These are phyloP conservation scores for Penicillium freii DNA, from an alignment of 2,329 filamentous ascomycete species.

Conservation along the genomic window DNA sequence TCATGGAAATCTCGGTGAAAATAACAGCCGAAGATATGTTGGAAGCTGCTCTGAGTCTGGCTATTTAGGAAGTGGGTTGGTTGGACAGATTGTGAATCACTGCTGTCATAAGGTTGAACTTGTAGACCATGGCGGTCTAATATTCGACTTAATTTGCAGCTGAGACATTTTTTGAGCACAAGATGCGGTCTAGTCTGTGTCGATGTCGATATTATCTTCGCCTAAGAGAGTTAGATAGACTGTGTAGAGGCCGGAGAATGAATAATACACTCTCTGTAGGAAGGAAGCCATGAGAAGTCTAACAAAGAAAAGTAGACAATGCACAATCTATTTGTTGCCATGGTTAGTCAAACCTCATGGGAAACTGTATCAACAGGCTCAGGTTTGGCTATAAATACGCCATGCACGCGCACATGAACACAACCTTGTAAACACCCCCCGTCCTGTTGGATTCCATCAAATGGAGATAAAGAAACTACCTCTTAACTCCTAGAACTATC, in stretches of 20 bases:
- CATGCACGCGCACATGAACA: background rate
- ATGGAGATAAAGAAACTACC: background rate
- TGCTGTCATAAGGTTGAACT: background rate
- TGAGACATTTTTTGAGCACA: background rate
- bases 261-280: background rate
- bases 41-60: no score
- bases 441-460: background rate
- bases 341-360: background rate
- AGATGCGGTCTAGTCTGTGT: background rate
- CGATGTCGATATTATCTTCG: background rate
- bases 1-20: background rate
- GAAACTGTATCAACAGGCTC: background rate
- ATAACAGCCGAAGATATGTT: background rate
- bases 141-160: background rate
- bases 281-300: background rate
- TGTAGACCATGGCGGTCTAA: background rate
- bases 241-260: background rate
- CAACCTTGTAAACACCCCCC: background rate
- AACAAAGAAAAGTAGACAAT: background rate
- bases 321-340: background rate
- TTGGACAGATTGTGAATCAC: background rate
- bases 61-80: background rate
- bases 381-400: background rate
- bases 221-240: background rate
- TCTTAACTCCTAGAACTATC: background rate